Evolutionary conservation across 2,329 filamentous ascomycete genomes (phyloP).

Genomic region (Epichloe hybrida): DNA sequence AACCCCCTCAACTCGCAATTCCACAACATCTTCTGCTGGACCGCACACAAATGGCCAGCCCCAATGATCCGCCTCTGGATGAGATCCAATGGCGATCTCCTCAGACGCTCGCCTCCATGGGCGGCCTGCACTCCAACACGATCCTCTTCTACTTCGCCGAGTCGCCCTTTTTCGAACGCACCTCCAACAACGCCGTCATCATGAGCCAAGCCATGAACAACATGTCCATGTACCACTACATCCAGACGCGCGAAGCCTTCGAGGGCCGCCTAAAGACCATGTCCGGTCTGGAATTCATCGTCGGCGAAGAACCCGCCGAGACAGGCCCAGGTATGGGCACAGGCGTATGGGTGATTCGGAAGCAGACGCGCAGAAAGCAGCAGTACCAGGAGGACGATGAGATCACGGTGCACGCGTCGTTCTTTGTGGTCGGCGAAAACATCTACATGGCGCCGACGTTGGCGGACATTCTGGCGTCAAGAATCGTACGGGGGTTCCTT

Average conservation of each 20-base stretch:
- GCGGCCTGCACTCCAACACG: conserved; percentile 49
- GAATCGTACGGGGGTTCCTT: conserved; percentile 31
- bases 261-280: conserved; percentile 49
- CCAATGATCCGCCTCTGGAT: conserved; percentile 42
- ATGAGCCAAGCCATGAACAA: conserved; percentile 50
- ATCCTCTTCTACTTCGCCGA: conserved; percentile 55
- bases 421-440: conserved; percentile 52
- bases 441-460: conserved; percentile 53
- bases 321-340: conserved; percentile 51
- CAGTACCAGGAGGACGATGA: conserved; percentile 42
- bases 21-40: background rate
- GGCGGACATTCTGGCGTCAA: conserved; percentile 43
- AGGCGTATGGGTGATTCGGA: conserved; percentile 56
- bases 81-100: conserved; percentile 55
- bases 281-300: conserved; percentile 53
- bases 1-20: background rate
- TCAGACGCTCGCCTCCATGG: conserved; percentile 33
- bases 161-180: conserved; percentile 55
- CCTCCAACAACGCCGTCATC: conserved; percentile 53
- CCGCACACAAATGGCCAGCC: conserved; percentile 24
- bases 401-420: conserved; percentile 43
- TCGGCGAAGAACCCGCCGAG: conserved; percentile 51
- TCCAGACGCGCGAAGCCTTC: conserved; percentile 49
- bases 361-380: conserved; percentile 49
- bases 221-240: conserved; percentile 39